Evolutionary conservation across 1,284 basidiomycete species (phyloP).

Genomic region (Sanghuangporus sanghuang): DNA sequence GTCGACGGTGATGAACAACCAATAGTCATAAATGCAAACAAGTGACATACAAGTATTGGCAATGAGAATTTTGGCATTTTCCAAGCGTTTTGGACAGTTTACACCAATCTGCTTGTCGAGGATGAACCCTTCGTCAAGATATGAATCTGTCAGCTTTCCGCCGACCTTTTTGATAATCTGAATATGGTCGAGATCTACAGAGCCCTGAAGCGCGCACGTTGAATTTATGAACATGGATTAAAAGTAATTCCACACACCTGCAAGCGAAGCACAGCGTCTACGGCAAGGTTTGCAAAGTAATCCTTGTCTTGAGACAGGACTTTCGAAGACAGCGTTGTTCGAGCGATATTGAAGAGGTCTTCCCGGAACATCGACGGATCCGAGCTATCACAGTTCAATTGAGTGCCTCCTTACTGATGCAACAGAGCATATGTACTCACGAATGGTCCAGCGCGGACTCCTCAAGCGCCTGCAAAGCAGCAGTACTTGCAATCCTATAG

Average conservation of each 20-base stretch:
- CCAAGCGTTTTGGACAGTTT: slow-evolving; percentile 92
- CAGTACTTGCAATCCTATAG: slow-evolving; percentile 87
- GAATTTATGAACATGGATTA: not conserved
- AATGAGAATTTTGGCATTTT: slow-evolving; percentile 95
- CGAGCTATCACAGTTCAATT: slow-evolving; percentile 38
- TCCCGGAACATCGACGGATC: slow-evolving; percentile 76
- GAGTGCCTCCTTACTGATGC: not conserved
- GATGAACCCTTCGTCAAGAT: slow-evolving; percentile 98
- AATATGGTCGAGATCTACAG: slow-evolving; percentile 96
- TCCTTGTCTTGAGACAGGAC: slow-evolving; percentile 97
- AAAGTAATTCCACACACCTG: slow-evolving; percentile 47
- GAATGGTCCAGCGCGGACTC: slow-evolving; percentile 79
- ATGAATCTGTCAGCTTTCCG: slow-evolving; percentile 97
- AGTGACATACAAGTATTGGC: slow-evolving; percentile 84
- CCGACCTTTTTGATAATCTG: slow-evolving; percentile 99
- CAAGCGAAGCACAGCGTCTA: slow-evolving; percentile 92
- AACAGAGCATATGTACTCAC: slow-evolving; percentile 40
- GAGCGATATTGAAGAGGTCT: slow-evolving; percentile 95
- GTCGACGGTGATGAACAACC: slow-evolving; percentile 4
- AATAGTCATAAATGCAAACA: not conserved
- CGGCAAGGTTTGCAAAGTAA: slow-evolving; percentile 97
- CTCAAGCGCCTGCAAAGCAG: slow-evolving; percentile 84
- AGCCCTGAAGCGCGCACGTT: slow-evolving; percentile 51
- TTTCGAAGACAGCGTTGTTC: slow-evolving; percentile 95
- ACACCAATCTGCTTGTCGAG: slow-evolving; percentile 95